Evolutionary conservation across 1,284 basidiomycete species (phyloP), one percentile per base, ranked within the genome.

Genomic region (Paramarasmius palmivorus): DNA sequence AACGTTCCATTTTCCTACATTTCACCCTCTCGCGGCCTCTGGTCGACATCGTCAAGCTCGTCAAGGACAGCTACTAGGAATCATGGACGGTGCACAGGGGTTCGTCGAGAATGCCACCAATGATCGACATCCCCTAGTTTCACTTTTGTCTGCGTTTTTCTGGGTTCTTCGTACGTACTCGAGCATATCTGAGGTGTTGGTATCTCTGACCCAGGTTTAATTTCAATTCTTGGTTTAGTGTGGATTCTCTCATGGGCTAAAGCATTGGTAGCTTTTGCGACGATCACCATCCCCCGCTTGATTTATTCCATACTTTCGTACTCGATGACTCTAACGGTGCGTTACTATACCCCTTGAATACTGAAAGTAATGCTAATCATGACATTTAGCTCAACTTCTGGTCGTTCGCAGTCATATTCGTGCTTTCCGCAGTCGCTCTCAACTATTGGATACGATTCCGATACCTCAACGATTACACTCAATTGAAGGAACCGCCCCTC

Each of bases 401-500:
- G 78, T 90, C 89, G 45, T 88, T 95, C 59, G 86, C 89, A 9
- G 77, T 88, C 50, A 79, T 96, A 14, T 91, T 93, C 59, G 71
- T 76, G 15, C 74, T 84, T 3, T 84, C 84, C 2, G 77, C 79
- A 2, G 78, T 91, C 48, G 84, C 79, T 2, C 65, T 93, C 25
- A 92, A 92, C 69, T 92, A 93, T 62, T 86, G 89, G 76, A 88
- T 95, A 59, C 84, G 92, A 35, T 92, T 91, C 69, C 85, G 83
- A 52, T 92, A 90, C 63, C 80, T 91, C 56, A 86, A 89, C 62
- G 81, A 80, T 50, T 90, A 91, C 63, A 88, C 86, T 14, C 83
- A 90, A 56, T 75, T 97, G 54, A 93, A 92, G 66, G 94, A 97
- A 65, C 84, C 86, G 4, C 95, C 94, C 0, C 71, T 93, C 26